These are phyloP conservation scores for Fagopyrum esculentum DNA, from an alignment of 148 eudicot species.

Conservation along the genomic window DNA sequence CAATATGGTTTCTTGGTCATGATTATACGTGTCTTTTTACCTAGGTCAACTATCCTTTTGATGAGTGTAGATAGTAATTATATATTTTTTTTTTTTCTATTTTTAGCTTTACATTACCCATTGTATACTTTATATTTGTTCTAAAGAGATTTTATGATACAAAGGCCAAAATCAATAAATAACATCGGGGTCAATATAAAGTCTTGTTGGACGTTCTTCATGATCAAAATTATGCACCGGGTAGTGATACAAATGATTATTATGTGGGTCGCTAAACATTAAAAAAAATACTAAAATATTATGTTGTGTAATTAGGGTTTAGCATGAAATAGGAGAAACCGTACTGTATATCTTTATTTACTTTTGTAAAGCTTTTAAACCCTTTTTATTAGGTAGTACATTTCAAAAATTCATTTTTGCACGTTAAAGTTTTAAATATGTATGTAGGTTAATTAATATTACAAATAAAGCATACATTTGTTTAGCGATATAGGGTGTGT, in stretches of 20 bases:
- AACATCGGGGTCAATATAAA: neutral
- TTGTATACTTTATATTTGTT: neutral
- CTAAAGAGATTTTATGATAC: slow-evolving; percentile 7
- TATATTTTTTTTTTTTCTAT: neutral
- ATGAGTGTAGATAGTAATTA: neutral
- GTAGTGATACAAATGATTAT: neutral
- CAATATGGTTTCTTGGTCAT: neutral
- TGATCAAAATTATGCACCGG: neutral
- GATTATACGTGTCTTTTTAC: neutral
- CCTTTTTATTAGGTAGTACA: neutral
- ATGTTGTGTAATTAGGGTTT: neutral
- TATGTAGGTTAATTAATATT: neutral
- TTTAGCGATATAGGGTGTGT: no score
- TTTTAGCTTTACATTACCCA: neutral
- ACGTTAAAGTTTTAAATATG: neutral
- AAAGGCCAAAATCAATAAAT: neutral
- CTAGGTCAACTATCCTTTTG: slow-evolving; percentile 8
- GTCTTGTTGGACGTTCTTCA: neutral
- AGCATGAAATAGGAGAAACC: neutral
- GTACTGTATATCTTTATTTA: neutral
- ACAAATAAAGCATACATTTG: no score
- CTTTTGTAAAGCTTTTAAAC: neutral
- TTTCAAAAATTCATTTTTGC: neutral
- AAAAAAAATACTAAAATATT: neutral
- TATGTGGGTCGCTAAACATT: neutral